Percentiles rank a stretch among this genome's conserved stretches.
Evolutionary conservation across 75 land plant species (phyloP).

Genomic region (Larix kaempferi): DNA sequence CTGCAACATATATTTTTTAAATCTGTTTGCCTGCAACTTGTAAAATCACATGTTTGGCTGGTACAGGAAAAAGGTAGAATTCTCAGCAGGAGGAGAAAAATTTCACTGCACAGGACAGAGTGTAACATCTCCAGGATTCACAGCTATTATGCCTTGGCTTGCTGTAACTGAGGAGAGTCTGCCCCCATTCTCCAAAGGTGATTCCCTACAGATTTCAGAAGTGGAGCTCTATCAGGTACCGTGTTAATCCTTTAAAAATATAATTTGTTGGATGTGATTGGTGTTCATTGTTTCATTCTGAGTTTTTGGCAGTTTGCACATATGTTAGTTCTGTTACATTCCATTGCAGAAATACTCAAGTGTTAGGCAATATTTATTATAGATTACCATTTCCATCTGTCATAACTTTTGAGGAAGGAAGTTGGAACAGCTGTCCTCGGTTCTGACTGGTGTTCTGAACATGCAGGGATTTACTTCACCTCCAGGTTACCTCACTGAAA

Average conservation of each 20-base stretch:
- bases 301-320: not conserved
- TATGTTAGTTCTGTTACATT: not conserved
- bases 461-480: constrained; percentile 75
- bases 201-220: constrained; percentile 53
- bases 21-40: not conserved
- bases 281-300: not conserved
- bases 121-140: constrained; percentile 74
- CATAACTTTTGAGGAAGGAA: no score
- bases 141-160: constrained; percentile 96
- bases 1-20: not conserved
- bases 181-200: constrained; percentile 69
- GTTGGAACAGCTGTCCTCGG: no score
- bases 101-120: constrained; percentile 68
- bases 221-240: constrained; percentile 84
- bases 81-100: constrained; percentile 67
- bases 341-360: not conserved
- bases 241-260: constrained; percentile 2
- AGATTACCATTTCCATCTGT: no score
- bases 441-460: not conserved
- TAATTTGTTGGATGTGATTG: not conserved
- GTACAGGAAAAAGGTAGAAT: constrained; percentile 73
- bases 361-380: not conserved
- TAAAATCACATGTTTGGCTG: not conserved
- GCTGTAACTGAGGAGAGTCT: constrained; percentile 75
- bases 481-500: constrained; percentile 94